These are phyloP conservation scores for Eutrema salsugineum DNA, from an alignment of 441 rosid genomes.

Conservation along the genomic window DNA sequence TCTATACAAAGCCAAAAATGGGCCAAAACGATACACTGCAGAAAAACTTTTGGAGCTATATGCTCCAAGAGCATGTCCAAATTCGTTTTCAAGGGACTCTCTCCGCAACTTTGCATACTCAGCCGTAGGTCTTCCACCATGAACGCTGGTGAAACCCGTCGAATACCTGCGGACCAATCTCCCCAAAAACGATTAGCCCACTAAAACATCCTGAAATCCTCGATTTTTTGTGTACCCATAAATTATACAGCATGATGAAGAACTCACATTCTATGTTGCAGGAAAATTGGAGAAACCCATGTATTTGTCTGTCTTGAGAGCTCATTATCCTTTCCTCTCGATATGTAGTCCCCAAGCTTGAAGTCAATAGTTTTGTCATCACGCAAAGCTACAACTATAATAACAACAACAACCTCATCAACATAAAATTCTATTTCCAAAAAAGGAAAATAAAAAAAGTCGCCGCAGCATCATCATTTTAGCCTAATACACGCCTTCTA, in stretches of 20 bases:
- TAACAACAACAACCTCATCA: slow-evolving; percentile 16
- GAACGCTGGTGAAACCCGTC: slow-evolving; percentile 68
- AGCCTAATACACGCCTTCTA: not conserved
- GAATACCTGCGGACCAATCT: slow-evolving; percentile 47
- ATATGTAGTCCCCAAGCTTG: slow-evolving; percentile 21
- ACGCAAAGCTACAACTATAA: slow-evolving; percentile 38
- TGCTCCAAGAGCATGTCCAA: slow-evolving; percentile 70
- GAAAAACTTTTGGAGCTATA: slow-evolving; percentile 68
- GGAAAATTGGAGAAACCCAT: slow-evolving; percentile 28
- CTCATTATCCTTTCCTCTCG: slow-evolving; percentile 21
- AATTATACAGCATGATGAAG: not conserved
- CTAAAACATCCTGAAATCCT: not conserved
- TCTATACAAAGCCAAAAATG: slow-evolving; percentile 86
- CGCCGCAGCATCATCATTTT: not conserved
- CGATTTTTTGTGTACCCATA: not conserved
- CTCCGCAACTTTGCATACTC: slow-evolving; percentile 92
- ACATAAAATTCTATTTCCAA: not conserved
- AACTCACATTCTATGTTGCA: slow-evolving; percentile 47
- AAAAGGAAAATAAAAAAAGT: not conserved
- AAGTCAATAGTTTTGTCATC: slow-evolving; percentile 18
- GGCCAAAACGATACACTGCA: slow-evolving; percentile 65
- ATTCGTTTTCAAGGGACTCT: slow-evolving; percentile 94
- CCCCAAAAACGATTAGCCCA: not conserved
- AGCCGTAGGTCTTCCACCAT: slow-evolving; percentile 83
- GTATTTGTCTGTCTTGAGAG: slow-evolving; percentile 20